Base-by-base conservation (phyloP, 2,329 filamentous ascomycete genomes). In the Zymoseptoria ardabiliae region DNA sequence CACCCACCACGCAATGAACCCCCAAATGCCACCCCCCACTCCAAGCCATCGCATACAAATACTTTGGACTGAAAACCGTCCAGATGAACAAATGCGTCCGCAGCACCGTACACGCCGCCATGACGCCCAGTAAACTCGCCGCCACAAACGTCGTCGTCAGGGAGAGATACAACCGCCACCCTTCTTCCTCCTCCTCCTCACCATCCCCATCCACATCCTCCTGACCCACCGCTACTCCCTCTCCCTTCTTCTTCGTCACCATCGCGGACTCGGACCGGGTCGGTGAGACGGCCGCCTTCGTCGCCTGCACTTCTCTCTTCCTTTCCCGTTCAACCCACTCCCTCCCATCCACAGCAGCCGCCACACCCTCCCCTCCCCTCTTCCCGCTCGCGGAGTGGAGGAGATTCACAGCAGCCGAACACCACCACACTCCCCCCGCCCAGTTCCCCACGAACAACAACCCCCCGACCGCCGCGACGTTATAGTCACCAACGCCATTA, bases 1-100 rank as follows among this genome's bases (percentile, higher is more conserved):
- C 57, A 9, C 64, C 85, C 50, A 87, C 66, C 4, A 82, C 77
- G 35, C 92, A 67, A 72, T 93, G 91, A 50, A 93, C 78, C 45
- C 82, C 71, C 61, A 92, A 72, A 82, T 99, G 93, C 77, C 92
- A 90, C 7, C 84, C 89, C 52, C 93, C 70, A 63, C 83, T 85
- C 95, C 94, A 99, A 13, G 88, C 91, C 80, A 94, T 88, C 64
- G 86, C 89, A 73, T 96, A 99, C 65, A 99, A 76, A 73, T 92
- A 97, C 74, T 97, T 99, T 0, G 94, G 94, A 64, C 90, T 96
- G 74, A 99, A 99, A 10, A 99, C 94, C 0, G 93, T 97, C 94
- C 94, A 99, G 62, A 99, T 92, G 72, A 99, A 99, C 59, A 99
- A 74, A 79, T 99, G 94, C 28, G 90, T 91, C 65, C 93, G 80